Percentiles rank a stretch among this genome's conserved stretches.
Conservation (phyloP, 768 basidiomycete species). For the Termitomyces heimii region DNA sequence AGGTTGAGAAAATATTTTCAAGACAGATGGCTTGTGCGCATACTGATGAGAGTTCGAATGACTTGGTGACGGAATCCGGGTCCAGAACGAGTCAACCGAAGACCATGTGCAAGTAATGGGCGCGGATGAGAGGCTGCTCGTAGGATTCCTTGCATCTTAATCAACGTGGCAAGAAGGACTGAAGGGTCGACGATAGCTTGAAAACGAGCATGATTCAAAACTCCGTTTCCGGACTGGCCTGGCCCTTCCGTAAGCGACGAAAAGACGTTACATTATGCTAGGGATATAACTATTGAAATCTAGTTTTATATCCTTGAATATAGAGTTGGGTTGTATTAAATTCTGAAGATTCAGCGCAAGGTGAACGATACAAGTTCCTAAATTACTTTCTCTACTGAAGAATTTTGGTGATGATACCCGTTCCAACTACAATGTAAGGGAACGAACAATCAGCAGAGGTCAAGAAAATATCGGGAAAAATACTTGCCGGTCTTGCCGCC, state of each 20-base stretch:
- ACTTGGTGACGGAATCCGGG: constrained; percentile 21
- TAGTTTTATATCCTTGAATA: constrained; percentile 14
- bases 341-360: not conserved
- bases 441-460: not conserved
- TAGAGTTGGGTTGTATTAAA: constrained; percentile 12
- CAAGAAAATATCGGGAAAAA: not conserved
- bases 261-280: constrained; percentile 1
- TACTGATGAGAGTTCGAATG: constrained; percentile 57
- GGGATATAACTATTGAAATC: constrained; percentile 3
- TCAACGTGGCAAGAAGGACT: not conserved
- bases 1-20: constrained; percentile 1
- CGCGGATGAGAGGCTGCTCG: constrained; percentile 23
- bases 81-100: constrained; percentile 14
- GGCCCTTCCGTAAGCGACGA: not conserved
- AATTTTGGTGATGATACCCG: constrained; percentile 90
- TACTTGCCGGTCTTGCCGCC: constrained; percentile 84
- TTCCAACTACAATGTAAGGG: constrained; percentile 60
- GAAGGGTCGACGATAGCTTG: not conserved
- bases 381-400: constrained; percentile 30
- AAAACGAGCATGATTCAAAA: not conserved
- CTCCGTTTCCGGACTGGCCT: constrained; percentile 1
- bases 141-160: constrained; percentile 33
- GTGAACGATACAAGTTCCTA: not conserved
- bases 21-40: constrained; percentile 21
- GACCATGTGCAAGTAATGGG: constrained; percentile 12